Percentiles rank a stretch among this genome's conserved stretches.
These are phyloP conservation scores for Jatropha curcas DNA, from an alignment of 345 rosid species.

Conservation along the genomic window DNA sequence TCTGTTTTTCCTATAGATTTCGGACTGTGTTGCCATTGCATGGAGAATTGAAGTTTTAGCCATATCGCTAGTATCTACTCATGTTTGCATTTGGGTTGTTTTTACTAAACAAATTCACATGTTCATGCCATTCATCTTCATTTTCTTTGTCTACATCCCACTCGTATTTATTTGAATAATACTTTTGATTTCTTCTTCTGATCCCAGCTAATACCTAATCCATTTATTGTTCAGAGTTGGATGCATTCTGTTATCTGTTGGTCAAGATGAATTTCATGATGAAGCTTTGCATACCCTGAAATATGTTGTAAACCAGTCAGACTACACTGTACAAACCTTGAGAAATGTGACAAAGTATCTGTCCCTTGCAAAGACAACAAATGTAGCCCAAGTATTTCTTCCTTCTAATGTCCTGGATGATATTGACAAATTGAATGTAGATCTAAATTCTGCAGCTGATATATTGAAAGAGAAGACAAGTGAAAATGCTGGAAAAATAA, in stretches of 20 bases:
- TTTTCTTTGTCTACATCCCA: too few relatives aligned
- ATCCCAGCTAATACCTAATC: conserved; percentile 18
- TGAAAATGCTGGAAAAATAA: conserved; percentile 68
- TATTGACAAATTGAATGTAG: conserved; percentile 72
- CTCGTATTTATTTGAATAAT: neutral
- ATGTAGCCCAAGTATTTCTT: conserved; percentile 74
- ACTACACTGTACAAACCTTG: conserved; percentile 80
- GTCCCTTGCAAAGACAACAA: conserved; percentile 83
- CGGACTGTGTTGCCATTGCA: neutral
- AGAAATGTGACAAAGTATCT: conserved; percentile 85
- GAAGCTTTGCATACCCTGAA: conserved; percentile 75
- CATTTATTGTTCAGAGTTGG: conserved; percentile 57
- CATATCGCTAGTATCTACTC: neutral
- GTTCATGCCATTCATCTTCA: neutral
- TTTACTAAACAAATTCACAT: neutral
- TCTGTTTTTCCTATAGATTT: neutral
- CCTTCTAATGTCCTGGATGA: conserved; percentile 66
- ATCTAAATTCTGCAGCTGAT: conserved; percentile 71
- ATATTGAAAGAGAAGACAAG: conserved; percentile 67
- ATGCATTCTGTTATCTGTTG: conserved; percentile 87
- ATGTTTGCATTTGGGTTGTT: neutral
- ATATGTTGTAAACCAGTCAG: conserved; percentile 91
- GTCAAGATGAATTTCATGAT: conserved; percentile 77
- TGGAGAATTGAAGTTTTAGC: neutral
- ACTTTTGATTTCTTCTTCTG: conserved; percentile 2